Base-by-base conservation (phyloP, 306 rosid species). In the Citrullus mucosospermus region DNA sequence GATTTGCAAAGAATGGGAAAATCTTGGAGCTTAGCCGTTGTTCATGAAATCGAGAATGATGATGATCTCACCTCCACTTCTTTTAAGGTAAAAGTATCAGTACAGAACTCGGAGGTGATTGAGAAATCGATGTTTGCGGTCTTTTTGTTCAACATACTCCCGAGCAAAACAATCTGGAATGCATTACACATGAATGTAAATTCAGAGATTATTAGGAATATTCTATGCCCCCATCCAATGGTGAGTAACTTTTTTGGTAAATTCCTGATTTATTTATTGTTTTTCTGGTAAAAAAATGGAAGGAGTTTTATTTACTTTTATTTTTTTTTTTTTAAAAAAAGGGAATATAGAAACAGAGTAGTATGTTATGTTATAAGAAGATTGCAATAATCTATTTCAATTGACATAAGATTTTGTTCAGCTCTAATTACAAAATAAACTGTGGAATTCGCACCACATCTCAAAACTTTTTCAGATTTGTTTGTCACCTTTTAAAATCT, bases 131-230 rank as follows among this genome's bases (percentile, higher is more conserved):
- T 87, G 30, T 85, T 80, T 85, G 59, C 89, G 1, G 57, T 89
- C 39, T 90, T 83, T 73, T 44, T 92, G 84, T 78, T 82, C 16
- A 92, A 92, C 75, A 80, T 88, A 46, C 83, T 38, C 32, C 74
- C 92, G 4, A 78, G 81, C 44, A 80, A 73, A 65, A 84, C 93
- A 82, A 84, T 89, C 59, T 92, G 96, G 93, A 84, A 77, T 1
- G 85, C 91, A 4, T 55, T 92, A 80, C 87, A 86, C 79, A 85
- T 84, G 91, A 8, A 1, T 1, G 4, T 71, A 57, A 83, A 87
- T 73, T 76, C 80, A 25, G 51, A 55, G 82, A 80, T 89, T 39
- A 80, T 89, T 22, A 6, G 80, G 32, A 66, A 84, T 73, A 84
- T 81, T 81, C 77, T 86, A 46, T 73, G 89, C 81, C 28, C 82